phyloP scores from a whole-genome alignment of 352 stramenopile species.

The Globisporangium splendens region DNA sequence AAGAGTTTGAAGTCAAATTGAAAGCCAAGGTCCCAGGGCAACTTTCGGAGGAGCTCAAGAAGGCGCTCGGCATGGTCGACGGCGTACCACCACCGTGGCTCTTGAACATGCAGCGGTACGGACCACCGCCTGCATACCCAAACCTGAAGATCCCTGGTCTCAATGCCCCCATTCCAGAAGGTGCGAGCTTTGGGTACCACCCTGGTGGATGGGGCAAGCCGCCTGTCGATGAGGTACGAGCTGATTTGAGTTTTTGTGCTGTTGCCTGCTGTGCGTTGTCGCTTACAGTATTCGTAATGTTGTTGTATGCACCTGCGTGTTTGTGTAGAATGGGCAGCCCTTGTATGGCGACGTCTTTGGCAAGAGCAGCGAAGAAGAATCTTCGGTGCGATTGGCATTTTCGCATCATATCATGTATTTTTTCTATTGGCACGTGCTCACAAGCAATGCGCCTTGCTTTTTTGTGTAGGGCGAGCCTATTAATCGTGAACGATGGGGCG shows the following conservation, averaged over 20 bases:
- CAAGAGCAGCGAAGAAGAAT: constrained; percentile 33
- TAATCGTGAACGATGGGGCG: constrained; percentile 65
- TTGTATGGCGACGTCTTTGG: constrained; percentile 97
- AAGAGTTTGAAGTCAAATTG: constrained; percentile 93
- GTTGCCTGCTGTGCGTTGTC: background rate
- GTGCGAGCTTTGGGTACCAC: constrained; percentile 95
- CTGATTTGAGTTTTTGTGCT: background rate
- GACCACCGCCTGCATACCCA: constrained; percentile 95
- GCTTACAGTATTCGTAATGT: too few species aligned
- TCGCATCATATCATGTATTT: background rate
- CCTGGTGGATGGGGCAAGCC: constrained; percentile 97
- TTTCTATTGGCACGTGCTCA: too few species aligned
- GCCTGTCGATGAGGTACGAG: constrained; percentile 87
- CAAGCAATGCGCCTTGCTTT: too few species aligned
- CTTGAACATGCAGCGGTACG: constrained; percentile 98
- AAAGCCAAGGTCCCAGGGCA: constrained; percentile 89
- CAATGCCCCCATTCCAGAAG: constrained; percentile 94
- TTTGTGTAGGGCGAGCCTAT: constrained; percentile 37
- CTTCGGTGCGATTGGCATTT: constrained; percentile 19
- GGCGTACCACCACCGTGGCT: constrained; percentile 95
- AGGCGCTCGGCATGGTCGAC: constrained; percentile 94
- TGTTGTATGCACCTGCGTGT: too few species aligned
- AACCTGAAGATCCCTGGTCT: constrained; percentile 96
- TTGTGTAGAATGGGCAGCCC: constrained; percentile 75
- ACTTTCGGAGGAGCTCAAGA: constrained; percentile 83